Evolutionary conservation across 2,329 filamentous ascomycete species (phyloP).

Genomic region (Thermoascus crustaceus): DNA sequence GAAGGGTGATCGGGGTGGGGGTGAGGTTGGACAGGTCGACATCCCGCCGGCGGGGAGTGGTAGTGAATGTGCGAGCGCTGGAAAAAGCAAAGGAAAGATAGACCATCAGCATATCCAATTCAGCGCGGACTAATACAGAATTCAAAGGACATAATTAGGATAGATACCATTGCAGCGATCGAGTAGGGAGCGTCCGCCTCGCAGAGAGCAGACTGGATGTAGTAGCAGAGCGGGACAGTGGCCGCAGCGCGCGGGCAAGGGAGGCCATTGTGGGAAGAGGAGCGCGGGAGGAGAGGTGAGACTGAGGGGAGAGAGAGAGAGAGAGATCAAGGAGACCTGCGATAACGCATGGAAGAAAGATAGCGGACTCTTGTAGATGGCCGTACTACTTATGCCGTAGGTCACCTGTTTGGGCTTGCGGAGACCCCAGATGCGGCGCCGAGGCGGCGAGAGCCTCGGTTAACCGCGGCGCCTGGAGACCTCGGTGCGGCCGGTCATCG

Average conservation of each 20-base stretch:
- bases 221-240: slow-evolving; percentile 33
- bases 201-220: slow-evolving; percentile 31
- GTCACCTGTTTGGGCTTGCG: slow-evolving; percentile 6
- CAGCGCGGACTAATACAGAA: no score
- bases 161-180: slow-evolving; percentile 36
- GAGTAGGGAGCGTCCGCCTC: slow-evolving; percentile 28
- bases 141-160: slow-evolving; percentile 4
- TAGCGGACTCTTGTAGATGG: no score
- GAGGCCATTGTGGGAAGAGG: slow-evolving; percentile 35
- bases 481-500: not conserved
- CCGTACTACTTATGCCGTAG: no score
- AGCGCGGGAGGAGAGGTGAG: not conserved
- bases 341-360: no score
- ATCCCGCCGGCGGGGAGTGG: slow-evolving; percentile 49
- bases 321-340: not conserved
- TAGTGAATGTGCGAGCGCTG: slow-evolving; percentile 51
- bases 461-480: slow-evolving; percentile 9
- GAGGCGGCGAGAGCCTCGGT: slow-evolving; percentile 12
- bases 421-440: slow-evolving; percentile 7
- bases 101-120: slow-evolving; percentile 2
- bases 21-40: slow-evolving; percentile 65
- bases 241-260: slow-evolving; percentile 40
- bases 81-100: slow-evolving; percentile 1
- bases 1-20: slow-evolving; percentile 85
- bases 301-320: not conserved